These are phyloP conservation scores for Heliocybe sulcata DNA, from an alignment of 1,284 basidiomycete genomes.

Conservation along the genomic window DNA sequence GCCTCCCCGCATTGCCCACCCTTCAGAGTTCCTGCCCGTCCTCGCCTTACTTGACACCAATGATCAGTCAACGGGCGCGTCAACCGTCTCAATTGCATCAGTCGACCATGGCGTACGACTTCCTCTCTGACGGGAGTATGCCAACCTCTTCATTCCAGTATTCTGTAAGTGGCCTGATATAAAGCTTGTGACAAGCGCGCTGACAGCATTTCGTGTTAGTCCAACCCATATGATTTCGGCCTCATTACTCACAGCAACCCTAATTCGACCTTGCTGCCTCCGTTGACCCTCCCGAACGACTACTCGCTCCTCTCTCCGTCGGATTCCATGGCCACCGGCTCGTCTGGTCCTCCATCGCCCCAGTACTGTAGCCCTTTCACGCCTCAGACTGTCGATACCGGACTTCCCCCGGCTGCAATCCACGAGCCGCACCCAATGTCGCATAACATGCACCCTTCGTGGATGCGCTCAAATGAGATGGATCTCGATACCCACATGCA, in stretches of 20 bases:
- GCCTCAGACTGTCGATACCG: conserved; percentile 14
- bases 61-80: conserved; percentile 30
- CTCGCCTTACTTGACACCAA: conserved; percentile 43
- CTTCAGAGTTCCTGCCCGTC: conserved; percentile 56
- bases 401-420: conserved; percentile 12
- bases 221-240: background rate
- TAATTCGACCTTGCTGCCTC: background rate
- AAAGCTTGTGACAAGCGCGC: background rate
- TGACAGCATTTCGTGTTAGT: background rate
- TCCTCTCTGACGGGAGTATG: conserved; percentile 10
- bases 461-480: conserved; percentile 17
- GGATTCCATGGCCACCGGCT: background rate
- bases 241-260: background rate
- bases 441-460: conserved; percentile 14
- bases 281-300: background rate
- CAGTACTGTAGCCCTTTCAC: conserved; percentile 9
- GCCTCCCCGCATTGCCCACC: conserved; percentile 40
- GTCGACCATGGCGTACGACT: conserved; percentile 28
- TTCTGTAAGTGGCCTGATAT: background rate
- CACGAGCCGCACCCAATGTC: conserved; percentile 15
- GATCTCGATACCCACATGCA: background rate
- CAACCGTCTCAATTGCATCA: conserved; percentile 33
- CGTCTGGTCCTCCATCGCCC: conserved; percentile 12
- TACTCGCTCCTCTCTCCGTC: background rate
- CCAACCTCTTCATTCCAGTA: conserved; percentile 24